Base-by-base conservation (phyloP, 1,139 yeast genomes). In the Eremothecium coryli region DNA sequence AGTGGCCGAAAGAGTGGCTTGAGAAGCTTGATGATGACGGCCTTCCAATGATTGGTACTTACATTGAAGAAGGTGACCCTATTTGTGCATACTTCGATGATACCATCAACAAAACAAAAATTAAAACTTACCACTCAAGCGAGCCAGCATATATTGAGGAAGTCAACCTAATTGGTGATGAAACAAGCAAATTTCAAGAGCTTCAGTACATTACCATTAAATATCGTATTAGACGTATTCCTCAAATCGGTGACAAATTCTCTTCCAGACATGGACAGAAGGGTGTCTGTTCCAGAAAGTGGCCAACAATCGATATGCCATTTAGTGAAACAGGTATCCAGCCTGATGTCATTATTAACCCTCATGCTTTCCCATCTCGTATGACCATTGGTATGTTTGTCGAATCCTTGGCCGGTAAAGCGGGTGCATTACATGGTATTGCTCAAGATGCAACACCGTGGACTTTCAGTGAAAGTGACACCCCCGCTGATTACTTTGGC, bases 321-420 rank as follows among this genome's bases (percentile, higher is more conserved):
- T 90, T 90, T 65, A 75, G 86, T 45, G 98, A 90, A 64, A 68
- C 82, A 23, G 98, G 98, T 53, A 88, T 90, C 43, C 95, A 84
- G 60, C 98, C 98, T 1, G 98, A 90, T 64, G 84, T 90, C 48
- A 90, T 90, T 54, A 90, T 90, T 54, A 90, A 90, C 58, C 98
- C 98, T 3, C 98, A 90, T 60, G 98, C 97, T 47, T 90, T 90
- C 88, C 98, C 98, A 48, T 88, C 97, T 36, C 93, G 98, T 70
- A 90, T 90, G 99, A 90, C 99, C 16, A 90, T 90, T 62, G 99
- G 98, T 67, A 90, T 90, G 98, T 90, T 90, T 65, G 97, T 90
- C 33, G 99, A 90, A 64, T 81, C 94, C 38, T 66, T 90, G 43
- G 98, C 98, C 11, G 98, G 98, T 54, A 90, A 90, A 61, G 93